These are phyloP conservation scores for Leccinum holopus DNA, from an alignment of 1,284 basidiomycete species.

Conservation along the genomic window DNA sequence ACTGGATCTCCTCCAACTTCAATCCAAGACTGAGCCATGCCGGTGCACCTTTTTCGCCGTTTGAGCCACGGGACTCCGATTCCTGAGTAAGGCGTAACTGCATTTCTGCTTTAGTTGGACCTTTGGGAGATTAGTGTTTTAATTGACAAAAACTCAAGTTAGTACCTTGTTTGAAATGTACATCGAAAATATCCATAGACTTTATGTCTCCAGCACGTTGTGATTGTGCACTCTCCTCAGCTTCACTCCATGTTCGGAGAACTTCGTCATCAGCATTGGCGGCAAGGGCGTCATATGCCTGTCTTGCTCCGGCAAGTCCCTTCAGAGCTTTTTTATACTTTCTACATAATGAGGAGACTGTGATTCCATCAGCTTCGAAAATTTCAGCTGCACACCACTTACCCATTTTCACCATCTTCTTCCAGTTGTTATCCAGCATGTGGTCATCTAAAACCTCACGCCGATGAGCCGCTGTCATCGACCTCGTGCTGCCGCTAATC, in stretches of 20 bases:
- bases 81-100: too few relatives aligned
- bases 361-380: background rate
- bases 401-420: background rate
- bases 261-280: background rate
- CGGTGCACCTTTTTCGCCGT: background rate
- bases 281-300: background rate
- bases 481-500: too few relatives aligned
- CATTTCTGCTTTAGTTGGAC: background rate
- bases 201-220: background rate
- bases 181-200: background rate
- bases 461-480: too few relatives aligned
- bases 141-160: too few relatives aligned
- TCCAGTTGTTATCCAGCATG: too few relatives aligned
- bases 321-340: background rate
- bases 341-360: background rate
- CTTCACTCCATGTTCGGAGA: background rate
- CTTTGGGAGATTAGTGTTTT: too few relatives aligned
- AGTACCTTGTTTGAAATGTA: background rate
- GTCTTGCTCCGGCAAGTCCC: background rate
- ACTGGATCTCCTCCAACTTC: background rate
- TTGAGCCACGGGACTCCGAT: too few relatives aligned
- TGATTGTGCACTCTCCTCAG: background rate
- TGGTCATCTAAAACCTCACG: too few relatives aligned
- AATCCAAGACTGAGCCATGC: background rate
- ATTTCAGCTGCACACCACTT: background rate